Conservation (phyloP, 2,329 filamentous ascomycete genomes). For the Sclerotinia borealis region DNA sequence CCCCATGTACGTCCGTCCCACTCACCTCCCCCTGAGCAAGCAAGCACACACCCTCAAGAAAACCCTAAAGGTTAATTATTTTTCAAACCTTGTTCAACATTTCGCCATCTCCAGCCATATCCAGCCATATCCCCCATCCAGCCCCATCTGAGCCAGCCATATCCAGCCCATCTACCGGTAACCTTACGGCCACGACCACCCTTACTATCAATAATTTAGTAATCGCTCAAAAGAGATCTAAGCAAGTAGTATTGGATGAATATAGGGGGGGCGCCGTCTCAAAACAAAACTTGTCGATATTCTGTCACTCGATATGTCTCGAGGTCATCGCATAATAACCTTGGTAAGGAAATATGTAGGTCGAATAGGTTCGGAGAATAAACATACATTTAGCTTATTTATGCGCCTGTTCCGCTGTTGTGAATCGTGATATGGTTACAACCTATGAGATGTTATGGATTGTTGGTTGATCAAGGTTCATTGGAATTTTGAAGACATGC, state of each 20-base stretch:
- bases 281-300: not conserved
- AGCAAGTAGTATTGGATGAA: constrained; percentile 1
- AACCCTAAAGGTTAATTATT: too few relatives aligned
- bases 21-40: too few relatives aligned
- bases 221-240: not conserved
- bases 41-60: too few relatives aligned
- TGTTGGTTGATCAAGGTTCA: constrained; percentile 4
- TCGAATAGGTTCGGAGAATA: not conserved
- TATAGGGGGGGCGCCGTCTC: constrained; percentile 3
- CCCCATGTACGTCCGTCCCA: too few relatives aligned
- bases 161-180: too few relatives aligned
- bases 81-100: too few relatives aligned
- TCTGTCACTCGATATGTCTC: constrained; percentile 11
- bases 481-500: constrained; percentile 4
- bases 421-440: not conserved
- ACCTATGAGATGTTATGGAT: not conserved
- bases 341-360: not conserved
- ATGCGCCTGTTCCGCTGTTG: constrained; percentile 5
- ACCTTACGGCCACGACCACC: too few relatives aligned
- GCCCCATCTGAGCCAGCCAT: too few relatives aligned
- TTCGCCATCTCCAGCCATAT: too few relatives aligned
- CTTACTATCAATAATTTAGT: too few relatives aligned
- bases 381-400: not conserved
- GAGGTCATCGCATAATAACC: constrained; percentile 6
- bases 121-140: too few relatives aligned